Base-by-base conservation (phyloP, 495 filamentous ascomycete species). In the Rhizodiscina lignyota region DNA sequence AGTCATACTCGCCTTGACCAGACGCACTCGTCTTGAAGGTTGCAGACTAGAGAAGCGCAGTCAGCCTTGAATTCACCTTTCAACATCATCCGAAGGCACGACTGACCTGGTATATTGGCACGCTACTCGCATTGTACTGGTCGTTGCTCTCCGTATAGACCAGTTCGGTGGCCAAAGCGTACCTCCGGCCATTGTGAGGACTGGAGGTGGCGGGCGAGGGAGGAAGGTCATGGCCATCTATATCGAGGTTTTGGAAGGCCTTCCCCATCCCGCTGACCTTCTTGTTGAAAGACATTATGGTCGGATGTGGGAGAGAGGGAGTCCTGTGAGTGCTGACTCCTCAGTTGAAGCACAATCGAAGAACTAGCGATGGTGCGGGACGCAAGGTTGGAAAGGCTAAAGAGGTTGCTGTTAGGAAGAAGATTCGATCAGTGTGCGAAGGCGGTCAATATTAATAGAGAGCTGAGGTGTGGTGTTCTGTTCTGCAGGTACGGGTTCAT, bases 141-240 rank as follows among this genome's bases (percentile, higher is more conserved):
- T 97, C 89, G 54, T 71, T 83, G 53, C 80, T 68, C 41, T 97
- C 89, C 26, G 87, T 96, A 53, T 85, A 94, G 21, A 97, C 91
- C 38, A 97, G 63, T 56, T 96, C 89, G 5, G 89, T 97, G 27
- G 86, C 86, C 39, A 96, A 69, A 32, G 86, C 84, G 58, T 96
- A 97, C 40, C 77, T 73, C 42, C 77, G 68, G 22, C 85, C 85
- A 48, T 71, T 73, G 48, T 74, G 72, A 15, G 89, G 89, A 47
- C 77, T 92, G 16, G 89, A 96, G 17, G 89, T 89, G 12, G 89
- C 83, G 2, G 89, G 89, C 0, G 91, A 94, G 4, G 89, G 89
- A 5, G 89, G 89, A 17, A 96, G 63, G 51, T 93, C 64, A 59
- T 96, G 81, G 37, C 87, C 85, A 41, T 91, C 78, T 36, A 91